phyloP scores from a whole-genome alignment of 1,284 basidiomycete genomes.

The Ganoderma multipileum region DNA sequence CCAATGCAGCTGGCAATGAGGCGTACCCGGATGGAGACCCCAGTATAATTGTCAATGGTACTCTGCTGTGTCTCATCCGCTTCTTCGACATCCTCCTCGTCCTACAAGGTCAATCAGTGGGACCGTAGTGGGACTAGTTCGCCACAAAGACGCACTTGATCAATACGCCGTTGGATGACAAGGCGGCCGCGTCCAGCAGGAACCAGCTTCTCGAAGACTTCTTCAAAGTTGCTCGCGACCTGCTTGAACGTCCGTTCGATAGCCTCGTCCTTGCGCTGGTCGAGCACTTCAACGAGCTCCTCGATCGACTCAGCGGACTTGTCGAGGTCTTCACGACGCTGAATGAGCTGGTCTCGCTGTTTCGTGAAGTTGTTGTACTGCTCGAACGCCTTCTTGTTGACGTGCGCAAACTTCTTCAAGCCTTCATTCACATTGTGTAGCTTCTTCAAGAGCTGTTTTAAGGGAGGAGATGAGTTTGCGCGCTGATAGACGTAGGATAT shows the following conservation, averaged over 20 bases:
- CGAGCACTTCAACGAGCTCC: constrained; percentile 94
- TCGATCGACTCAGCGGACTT: constrained; percentile 89
- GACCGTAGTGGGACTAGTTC: background rate
- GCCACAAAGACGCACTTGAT: constrained; percentile 62
- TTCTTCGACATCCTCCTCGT: constrained; percentile 74
- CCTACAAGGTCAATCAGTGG: constrained; percentile 42
- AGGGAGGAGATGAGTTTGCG: background rate
- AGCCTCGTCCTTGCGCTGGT: constrained; percentile 97
- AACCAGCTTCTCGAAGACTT: constrained; percentile 97
- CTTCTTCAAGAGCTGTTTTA: constrained; percentile 83
- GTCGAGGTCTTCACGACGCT: constrained; percentile 90
- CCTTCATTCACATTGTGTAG: constrained; percentile 91
- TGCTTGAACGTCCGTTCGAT: constrained; percentile 99
- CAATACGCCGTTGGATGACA: constrained; percentile 90
- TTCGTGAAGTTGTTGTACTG: constrained; percentile 98
- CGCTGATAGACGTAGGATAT: constrained; percentile 3
- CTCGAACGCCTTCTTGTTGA: constrained; percentile 99
- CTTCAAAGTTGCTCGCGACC: constrained; percentile 95
- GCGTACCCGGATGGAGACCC: constrained; percentile 86
- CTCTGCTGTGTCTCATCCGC: constrained; percentile 75
- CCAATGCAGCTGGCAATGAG: background rate
- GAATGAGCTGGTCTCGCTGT: constrained; percentile 90
- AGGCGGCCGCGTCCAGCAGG: constrained; percentile 91
- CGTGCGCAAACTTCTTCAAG: constrained; percentile 95
- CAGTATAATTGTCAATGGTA: constrained; percentile 93